Percentiles rank a stretch among this genome's conserved stretches.
phyloP scores from a whole-genome alignment of 2,329 filamentous ascomycete genomes.

The Myriosclerotinia scirpicola region DNA sequence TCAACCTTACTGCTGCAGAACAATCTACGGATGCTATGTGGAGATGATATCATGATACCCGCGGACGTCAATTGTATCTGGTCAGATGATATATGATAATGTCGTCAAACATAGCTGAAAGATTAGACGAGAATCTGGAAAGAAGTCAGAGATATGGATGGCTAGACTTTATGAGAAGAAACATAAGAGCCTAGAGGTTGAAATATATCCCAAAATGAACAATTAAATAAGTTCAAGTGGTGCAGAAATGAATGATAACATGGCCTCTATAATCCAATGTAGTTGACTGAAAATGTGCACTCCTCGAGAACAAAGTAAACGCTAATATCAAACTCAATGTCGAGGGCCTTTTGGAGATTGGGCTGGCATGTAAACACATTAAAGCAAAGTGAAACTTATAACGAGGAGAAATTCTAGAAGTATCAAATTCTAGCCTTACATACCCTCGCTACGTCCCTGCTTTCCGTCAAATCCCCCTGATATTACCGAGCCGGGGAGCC shows the following conservation, averaged over 20 bases:
- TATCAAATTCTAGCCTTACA: neutral
- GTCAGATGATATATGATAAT: conserved; percentile 1
- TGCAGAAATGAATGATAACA: neutral
- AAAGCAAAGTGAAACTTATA: too few relatives aligned
- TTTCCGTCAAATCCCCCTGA: neutral
- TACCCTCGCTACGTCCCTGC: neutral
- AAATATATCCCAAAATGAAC: neutral
- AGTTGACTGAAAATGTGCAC: neutral
- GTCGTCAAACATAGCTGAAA: neutral
- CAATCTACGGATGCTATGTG: neutral
- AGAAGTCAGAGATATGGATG: neutral
- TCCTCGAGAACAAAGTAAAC: too few relatives aligned
- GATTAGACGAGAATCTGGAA: neutral
- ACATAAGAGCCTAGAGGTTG: neutral
- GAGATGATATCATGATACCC: conserved; percentile 8
- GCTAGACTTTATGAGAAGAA: neutral
- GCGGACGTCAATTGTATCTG: neutral
- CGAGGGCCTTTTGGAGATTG: too few relatives aligned
- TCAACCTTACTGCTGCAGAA: neutral
- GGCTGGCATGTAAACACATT: too few relatives aligned
- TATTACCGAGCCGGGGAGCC: neutral
- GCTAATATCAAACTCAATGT: too few relatives aligned
- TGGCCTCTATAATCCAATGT: neutral
- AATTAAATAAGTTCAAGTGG: neutral
- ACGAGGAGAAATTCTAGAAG: too few relatives aligned